Evolutionary conservation across 805 yeast species (phyloP), one percentile per base, ranked within the genome.

Genomic region (Candida hungchunana): DNA sequence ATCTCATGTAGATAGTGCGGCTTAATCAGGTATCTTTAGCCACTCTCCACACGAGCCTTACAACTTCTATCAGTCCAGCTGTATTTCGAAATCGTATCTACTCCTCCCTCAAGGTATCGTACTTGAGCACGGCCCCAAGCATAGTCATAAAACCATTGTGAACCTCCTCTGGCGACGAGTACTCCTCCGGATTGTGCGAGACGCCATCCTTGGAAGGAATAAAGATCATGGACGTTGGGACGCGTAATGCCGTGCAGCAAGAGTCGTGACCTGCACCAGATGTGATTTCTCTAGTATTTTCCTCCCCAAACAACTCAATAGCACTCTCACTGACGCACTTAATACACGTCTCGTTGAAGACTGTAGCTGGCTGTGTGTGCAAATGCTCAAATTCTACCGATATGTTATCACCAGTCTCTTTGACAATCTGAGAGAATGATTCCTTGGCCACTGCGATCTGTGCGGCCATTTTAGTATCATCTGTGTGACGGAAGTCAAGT

Each of bases 181-280:
- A 80, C 48, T 81, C 88, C 36, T 67, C 72, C 8, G 79, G 82
- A 54, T 77, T 78, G 55, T 81, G 88, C 18, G 79, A 70, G 25
- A 80, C 63, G 17, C 87, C 87, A 48, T 75, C 79, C 44, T 62
- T 71, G 20, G 81, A 71, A 7, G 89, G 88, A 48, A 79, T 75
- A 53, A 81, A 81, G 22, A 81, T 73, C 87, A 81, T 81, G 2
- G 85, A 73, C 0, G 88, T 79, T 26, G 89, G 88, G 26, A 74
- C 70, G 30, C 67, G 63, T 6, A 60, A 48, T 7, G 74, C 66
- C 2, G 82, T 75, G 16, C 72, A 67, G 47, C 85, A 77, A 7
- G 84, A 76, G 51, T 81, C 89, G 46, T 81, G 89, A 9, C 84
- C 86, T 5, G 88, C 86, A 19, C 89, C 87, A 45, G 82, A 73